phyloP scores from a whole-genome alignment of 2,329 filamentous ascomycete genomes.

The Samsoniella hepiali region DNA sequence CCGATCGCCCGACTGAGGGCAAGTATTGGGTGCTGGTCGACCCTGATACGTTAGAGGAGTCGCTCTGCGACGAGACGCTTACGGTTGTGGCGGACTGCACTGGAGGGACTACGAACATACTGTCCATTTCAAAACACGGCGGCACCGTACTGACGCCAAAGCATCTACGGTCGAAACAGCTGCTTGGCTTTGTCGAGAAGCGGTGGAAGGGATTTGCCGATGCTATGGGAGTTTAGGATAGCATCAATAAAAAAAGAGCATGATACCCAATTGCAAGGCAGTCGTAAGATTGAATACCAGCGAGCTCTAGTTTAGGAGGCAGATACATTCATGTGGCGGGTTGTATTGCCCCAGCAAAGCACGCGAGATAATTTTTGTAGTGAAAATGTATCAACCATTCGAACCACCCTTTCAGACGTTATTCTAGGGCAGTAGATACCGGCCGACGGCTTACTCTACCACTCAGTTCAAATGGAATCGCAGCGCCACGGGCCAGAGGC shows the following conservation, averaged over 20 bases:
- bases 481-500: conserved; percentile 48
- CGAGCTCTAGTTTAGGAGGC: background rate
- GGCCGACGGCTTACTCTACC: conserved; percentile 65
- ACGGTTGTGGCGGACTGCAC: conserved; percentile 72
- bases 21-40: conserved; percentile 78
- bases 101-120: conserved; percentile 52
- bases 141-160: conserved; percentile 66
- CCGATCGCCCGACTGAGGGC: conserved; percentile 41
- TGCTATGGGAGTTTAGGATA: conserved; percentile 39
- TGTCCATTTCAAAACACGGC: conserved; percentile 79
- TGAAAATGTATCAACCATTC: conserved; percentile 70
- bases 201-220: conserved; percentile 36
- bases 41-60: conserved; percentile 87
- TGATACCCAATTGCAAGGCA: conserved; percentile 26
- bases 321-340: background rate
- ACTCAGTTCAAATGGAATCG: conserved; percentile 51
- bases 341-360: conserved; percentile 18
- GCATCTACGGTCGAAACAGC: conserved; percentile 62
- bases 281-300: background rate
- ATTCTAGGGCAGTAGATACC: conserved; percentile 89
- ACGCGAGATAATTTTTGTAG: background rate
- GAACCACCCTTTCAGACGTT: conserved; percentile 75
- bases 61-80: conserved; percentile 76
- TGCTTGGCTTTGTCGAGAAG: conserved; percentile 35
- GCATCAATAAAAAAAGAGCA: conserved; percentile 28